Conservation (phyloP, 1,284 basidiomycete species). For the Leccinum fuscescens region DNA sequence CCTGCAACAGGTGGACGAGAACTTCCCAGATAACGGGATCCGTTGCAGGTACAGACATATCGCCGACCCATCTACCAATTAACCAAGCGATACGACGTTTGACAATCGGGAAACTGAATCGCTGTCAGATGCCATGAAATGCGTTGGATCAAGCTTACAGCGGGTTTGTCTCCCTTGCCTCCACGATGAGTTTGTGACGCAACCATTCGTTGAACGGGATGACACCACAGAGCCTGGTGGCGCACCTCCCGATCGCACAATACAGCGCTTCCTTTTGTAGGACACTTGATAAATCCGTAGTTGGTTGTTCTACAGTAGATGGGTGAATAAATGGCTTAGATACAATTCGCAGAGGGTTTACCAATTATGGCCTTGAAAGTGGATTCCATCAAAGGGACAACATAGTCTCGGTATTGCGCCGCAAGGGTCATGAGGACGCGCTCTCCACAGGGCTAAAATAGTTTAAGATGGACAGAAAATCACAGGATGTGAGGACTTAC, state of each 20-base stretch:
- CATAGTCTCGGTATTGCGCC: conserved; percentile 70
- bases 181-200: conserved; percentile 51
- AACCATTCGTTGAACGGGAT: conserved; percentile 73
- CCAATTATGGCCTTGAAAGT: conserved; percentile 57
- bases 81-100: conserved; percentile 90
- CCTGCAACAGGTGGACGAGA: conserved; percentile 69
- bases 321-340: conserved; percentile 2
- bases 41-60: conserved; percentile 60
- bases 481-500: conserved; percentile 39
- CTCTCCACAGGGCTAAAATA: conserved; percentile 81
- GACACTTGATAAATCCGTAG: conserved; percentile 59
- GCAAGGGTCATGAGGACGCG: conserved; percentile 81
- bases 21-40: conserved; percentile 76
- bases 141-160: conserved; percentile 41
- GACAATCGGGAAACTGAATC: conserved; percentile 74
- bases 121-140: conserved; percentile 19
- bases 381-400: conserved; percentile 67
- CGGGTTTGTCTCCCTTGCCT: conserved; percentile 56
- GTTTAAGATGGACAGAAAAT: conserved; percentile 4
- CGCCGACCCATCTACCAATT: conserved; percentile 80
- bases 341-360: conserved; percentile 31
- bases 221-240: conserved; percentile 58
- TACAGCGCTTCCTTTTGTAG: conserved; percentile 86
- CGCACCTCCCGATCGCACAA: conserved; percentile 84
- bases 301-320: conserved; percentile 45